Conservation (phyloP, 1,139 yeast species). For the Pichia cactophila region DNA sequence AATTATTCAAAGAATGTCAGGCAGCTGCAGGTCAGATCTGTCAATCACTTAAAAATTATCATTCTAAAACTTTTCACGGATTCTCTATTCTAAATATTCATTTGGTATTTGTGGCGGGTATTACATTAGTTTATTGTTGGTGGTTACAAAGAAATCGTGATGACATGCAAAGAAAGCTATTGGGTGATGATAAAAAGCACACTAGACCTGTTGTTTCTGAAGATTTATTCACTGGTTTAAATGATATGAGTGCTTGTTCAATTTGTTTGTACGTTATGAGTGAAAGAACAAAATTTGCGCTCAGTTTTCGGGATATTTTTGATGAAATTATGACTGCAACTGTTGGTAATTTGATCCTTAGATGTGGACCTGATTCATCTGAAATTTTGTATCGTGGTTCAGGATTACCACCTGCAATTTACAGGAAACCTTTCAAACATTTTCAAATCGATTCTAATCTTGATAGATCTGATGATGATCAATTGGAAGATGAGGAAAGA, state of each 20-base stretch:
- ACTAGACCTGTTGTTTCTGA: slow-evolving; percentile 48
- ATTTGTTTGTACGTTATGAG: slow-evolving; percentile 52
- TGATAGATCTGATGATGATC: slow-evolving; percentile 34
- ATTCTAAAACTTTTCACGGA: slow-evolving; percentile 48
- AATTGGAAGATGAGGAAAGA: slow-evolving; percentile 37
- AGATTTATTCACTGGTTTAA: slow-evolving; percentile 42
- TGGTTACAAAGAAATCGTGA: slow-evolving; percentile 53
- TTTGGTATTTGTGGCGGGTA: slow-evolving; percentile 56
- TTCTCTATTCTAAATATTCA: slow-evolving; percentile 56
- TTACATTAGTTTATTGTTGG: slow-evolving; percentile 51
- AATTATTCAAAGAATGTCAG: slow-evolving; percentile 51
- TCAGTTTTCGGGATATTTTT: slow-evolving; percentile 52
- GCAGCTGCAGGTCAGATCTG: slow-evolving; percentile 60
- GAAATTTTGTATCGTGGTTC: slow-evolving; percentile 34
- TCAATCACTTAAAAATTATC: slow-evolving; percentile 49
- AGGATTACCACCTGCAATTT: slow-evolving; percentile 51
- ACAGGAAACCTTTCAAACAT: slow-evolving; percentile 34
- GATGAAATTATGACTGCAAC: slow-evolving; percentile 56
- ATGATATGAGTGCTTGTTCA: slow-evolving; percentile 53
- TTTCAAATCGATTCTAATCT: slow-evolving; percentile 28
- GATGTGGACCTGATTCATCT: slow-evolving; percentile 51
- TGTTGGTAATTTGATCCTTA: slow-evolving; percentile 42
- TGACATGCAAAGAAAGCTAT: slow-evolving; percentile 37
- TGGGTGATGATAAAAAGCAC: slow-evolving; percentile 47
- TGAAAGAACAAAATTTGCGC: slow-evolving; percentile 51